Evolutionary conservation across 805 yeast genomes (phyloP), one percentile per base, ranked within the genome.

Genomic region (Candida germanica): DNA sequence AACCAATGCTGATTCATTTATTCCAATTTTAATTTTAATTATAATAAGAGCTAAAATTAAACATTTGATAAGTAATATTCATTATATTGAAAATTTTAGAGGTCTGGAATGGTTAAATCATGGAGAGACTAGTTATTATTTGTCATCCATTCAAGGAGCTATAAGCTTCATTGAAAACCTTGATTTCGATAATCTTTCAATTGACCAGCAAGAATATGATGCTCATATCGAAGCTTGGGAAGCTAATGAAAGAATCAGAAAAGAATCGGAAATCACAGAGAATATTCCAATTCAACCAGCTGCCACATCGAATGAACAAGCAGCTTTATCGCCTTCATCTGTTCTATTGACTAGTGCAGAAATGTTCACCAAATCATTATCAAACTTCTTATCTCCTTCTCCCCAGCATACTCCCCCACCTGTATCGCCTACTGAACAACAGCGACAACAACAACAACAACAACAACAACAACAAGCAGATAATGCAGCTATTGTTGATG

Each of bases 121-220:
- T 40, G 97, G 98, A 6, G 99, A 93, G 56, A 81, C 91, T 0
- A 84, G 93, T 27, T 93, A 93, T 58, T 93, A 93, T 53, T 64
- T 93, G 36, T 85, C 95, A 19, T 85, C 96, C n/a, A 59, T 91
- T 18, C 87, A 84, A 50, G 94, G 94, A 1, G 97, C 97, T 1
- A 77, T 88, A 9, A 77, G 81, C 41, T 93, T 87, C 53, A 75
- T 93, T 7, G 76, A 79, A 38, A 74, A 78, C 9, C 56, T 93
- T 29, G 75, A 69, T 22, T 58, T 62, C 23, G 71, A 75, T 1
- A 73, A 79, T 17, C 64, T 88, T 30, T 80, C 88, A 1, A 75
- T 87, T 3, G 53, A 64, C 1, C 74, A 77, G 36, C 76, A 73
- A 26, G 87, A 81, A 45, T 81, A 66, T 42, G 73, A 73, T 47